Evolutionary conservation across 345 rosid species (phyloP).

Genomic region (Arabidopsis arenosa): DNA sequence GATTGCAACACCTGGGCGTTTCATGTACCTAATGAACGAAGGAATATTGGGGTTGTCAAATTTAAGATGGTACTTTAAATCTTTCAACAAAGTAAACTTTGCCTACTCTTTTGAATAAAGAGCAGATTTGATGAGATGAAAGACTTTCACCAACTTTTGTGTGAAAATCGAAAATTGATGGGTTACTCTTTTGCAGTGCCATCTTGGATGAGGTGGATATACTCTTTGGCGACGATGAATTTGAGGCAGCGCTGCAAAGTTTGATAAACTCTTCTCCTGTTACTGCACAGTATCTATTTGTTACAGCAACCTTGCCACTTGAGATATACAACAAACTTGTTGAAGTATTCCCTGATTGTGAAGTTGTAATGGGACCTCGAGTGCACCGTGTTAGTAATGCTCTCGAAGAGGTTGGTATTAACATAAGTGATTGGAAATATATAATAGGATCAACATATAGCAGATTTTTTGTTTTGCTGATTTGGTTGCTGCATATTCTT

Average conservation of each 20-base stretch:
- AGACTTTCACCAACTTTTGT: background rate
- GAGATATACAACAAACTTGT: slow-evolving; percentile 84
- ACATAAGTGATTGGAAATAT: slow-evolving; percentile 7
- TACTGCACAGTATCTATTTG: slow-evolving; percentile 81
- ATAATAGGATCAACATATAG: slow-evolving; percentile 15
- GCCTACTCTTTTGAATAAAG: background rate
- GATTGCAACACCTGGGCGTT: slow-evolving; percentile 98
- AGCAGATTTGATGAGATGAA: background rate
- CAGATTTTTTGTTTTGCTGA: background rate
- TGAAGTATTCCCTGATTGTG: slow-evolving; percentile 82
- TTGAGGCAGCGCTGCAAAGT: slow-evolving; percentile 74
- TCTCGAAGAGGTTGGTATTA: slow-evolving; percentile 80
- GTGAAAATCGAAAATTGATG: slow-evolving; percentile 11
- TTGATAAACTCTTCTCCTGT: slow-evolving; percentile 74
- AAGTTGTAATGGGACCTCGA: slow-evolving; percentile 92
- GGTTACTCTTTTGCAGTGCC: slow-evolving; percentile 57
- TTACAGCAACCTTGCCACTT: slow-evolving; percentile 88
- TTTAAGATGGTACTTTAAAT: slow-evolving; percentile 66
- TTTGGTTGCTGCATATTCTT: slow-evolving; percentile 23
- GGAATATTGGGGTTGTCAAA: slow-evolving; percentile 67
- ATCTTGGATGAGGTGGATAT: slow-evolving; percentile 93
- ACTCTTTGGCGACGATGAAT: slow-evolving; percentile 79
- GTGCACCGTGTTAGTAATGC: slow-evolving; percentile 81
- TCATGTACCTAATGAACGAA: slow-evolving; percentile 75
- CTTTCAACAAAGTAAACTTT: slow-evolving; percentile 14